phyloP scores from a whole-genome alignment of 768 basidiomycete species.

The Boletus reticulatus region DNA sequence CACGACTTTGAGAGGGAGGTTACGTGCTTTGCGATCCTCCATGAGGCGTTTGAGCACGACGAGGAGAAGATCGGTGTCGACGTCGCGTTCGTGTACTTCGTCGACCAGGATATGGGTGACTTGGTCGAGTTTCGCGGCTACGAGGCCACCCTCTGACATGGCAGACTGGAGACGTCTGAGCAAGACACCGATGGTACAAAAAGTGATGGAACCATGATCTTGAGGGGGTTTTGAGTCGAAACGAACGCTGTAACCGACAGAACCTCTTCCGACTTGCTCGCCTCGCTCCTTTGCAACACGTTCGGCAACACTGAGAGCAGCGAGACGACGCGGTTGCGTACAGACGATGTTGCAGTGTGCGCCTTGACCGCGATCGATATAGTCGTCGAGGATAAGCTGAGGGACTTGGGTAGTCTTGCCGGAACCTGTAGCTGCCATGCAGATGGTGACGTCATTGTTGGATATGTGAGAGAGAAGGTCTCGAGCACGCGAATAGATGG shows the following conservation, averaged over 20 bases:
- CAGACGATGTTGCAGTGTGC: conserved; percentile 87
- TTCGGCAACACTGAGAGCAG: conserved; percentile 88
- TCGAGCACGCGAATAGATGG: conserved; percentile 67
- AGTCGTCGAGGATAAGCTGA: conserved; percentile 85
- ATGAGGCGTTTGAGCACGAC: conserved; percentile 86
- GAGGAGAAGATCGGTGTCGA: conserved; percentile 87
- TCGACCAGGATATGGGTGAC: conserved; percentile 92
- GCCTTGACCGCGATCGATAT: conserved; percentile 75
- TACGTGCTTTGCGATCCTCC: conserved; percentile 65
- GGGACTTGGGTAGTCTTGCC: conserved; percentile 96
- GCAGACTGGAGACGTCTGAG: conserved; percentile 81
- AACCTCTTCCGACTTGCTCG: conserved; percentile 57
- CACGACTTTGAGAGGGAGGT: conserved; percentile 77
- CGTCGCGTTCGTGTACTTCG: conserved; percentile 94
- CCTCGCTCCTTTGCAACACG: conserved; percentile 90
- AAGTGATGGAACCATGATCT: conserved; percentile 81
- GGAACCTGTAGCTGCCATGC: conserved; percentile 88
- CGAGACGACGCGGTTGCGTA: conserved; percentile 89
- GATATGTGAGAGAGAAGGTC: conserved; percentile 68
- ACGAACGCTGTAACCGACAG: conserved; percentile 89
- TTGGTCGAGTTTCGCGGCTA: conserved; percentile 54
- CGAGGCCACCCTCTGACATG: conserved; percentile 43
- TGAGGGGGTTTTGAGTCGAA: conserved; percentile 82
- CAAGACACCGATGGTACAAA: conserved; percentile 92
- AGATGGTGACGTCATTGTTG: conserved; percentile 81